Percentiles rank a stretch among this genome's conserved stretches.
These are phyloP conservation scores for Cladosporium sp. DNA, from an alignment of 2,329 filamentous ascomycete species.

Conservation along the genomic window DNA sequence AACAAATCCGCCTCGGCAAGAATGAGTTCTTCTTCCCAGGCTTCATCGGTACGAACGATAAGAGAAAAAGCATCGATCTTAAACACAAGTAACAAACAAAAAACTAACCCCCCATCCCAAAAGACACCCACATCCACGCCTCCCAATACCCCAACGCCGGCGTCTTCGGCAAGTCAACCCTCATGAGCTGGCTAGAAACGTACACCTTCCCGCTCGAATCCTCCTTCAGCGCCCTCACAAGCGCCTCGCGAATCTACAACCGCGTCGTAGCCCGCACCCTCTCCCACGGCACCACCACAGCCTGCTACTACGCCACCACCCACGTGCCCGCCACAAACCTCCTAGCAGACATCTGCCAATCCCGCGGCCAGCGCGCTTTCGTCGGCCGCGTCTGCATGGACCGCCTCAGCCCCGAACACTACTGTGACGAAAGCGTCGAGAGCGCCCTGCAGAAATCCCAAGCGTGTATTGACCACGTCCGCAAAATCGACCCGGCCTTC, in stretches of 20 bases:
- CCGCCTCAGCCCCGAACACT: conserved; percentile 67
- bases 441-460: conserved; percentile 51
- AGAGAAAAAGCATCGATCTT: too few species aligned
- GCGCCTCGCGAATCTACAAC: conserved; percentile 68
- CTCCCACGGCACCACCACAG: conserved; percentile 85
- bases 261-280: conserved; percentile 76
- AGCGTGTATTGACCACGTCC: conserved; percentile 54
- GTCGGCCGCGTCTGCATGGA: conserved; percentile 97
- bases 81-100: too few species aligned
- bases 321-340: conserved; percentile 86
- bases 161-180: conserved; percentile 87
- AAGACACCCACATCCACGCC: conserved; percentile 93
- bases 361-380: conserved; percentile 78
- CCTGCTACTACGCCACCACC: conserved; percentile 90
- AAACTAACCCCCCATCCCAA: too few species aligned
- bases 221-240: conserved; percentile 59
- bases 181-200: conserved; percentile 86
- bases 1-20: conserved; percentile 36
- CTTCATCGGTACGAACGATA: conserved; percentile 68
- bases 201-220: conserved; percentile 95
- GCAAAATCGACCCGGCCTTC: conserved; percentile 58
- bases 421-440: conserved; percentile 66
- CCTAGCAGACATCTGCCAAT: conserved; percentile 76
- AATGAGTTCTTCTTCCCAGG: conserved; percentile 78
- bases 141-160: conserved; percentile 92